Base-by-base conservation (phyloP, 768 basidiomycete species). In the Lentinula guzmanii region DNA sequence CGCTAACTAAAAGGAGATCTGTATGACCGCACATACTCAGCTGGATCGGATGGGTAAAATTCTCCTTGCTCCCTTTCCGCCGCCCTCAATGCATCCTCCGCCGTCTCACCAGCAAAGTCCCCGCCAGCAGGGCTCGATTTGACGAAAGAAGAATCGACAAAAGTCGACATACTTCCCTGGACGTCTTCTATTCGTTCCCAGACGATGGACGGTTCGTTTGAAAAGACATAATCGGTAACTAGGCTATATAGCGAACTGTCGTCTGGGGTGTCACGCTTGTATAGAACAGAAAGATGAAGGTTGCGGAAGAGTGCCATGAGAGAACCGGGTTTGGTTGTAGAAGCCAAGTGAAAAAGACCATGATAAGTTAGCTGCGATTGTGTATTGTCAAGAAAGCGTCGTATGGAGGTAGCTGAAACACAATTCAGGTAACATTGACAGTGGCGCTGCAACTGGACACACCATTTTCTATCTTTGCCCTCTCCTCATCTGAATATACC, bases 101-200 rank as follows among this genome's bases (percentile, higher is more conserved):
- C 86, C 0, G 85, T 84, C 64, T 86, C 81, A 6, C 90, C 89
- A 0, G 90, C 89, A 65, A 86, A 90, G 66, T 94, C 91, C 0
- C 92, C 92, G 0, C 92, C 93, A 0, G 81, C 83, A 1, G 92
- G 90, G 48, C 76, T 84, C 7, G 89, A 76, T 10, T 71, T 76
- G 39, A 80, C 71, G 61, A 96, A 89, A 51, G 84, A 75, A 0
- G 85, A 82, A 69, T 95, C 93, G 21, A 90, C 90, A 67, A 94
- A 96, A 5, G 82, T 82, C 34, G 89, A 85, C 64, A 79, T 86
- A 2, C 84, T 80, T 1, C 92, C 92, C 62, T 96, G 93, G 34
- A 95, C 81, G 67, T 96, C 95, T 66, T 91, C 91, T 33, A 97
- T 75, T 18, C 88, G 84, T 73, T 97, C 95, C 95, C 95, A 97